Base-by-base conservation (phyloP, 495 filamentous ascomycete species). In the Xylaria telfairii region DNA sequence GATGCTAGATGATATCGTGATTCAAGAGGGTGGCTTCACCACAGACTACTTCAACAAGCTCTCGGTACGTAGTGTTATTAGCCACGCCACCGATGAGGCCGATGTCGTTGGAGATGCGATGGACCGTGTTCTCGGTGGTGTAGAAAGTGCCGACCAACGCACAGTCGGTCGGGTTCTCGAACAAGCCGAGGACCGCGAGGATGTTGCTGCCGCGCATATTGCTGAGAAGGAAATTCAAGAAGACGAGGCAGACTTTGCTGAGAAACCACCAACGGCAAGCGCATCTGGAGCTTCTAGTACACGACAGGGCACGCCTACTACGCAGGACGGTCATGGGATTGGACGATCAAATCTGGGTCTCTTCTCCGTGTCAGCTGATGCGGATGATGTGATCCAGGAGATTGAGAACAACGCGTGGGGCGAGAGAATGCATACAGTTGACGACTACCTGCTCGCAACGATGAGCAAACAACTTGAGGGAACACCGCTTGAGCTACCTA, bases 1-100 rank as follows among this genome's bases (percentile, higher is more conserved):
- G 68, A 94, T 98, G 91, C 84, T 99, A 0, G 96, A 99, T 75
- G 95, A 98, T 75, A 92, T 98, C 32, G 94, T 99, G 67, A 99
- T 99, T 74, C 96, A 99, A 78, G 95, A 98, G 79, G 96, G 96
- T 60, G 94, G 95, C 74, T 99, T 99, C 81, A 99, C 94, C 1
- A 99, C 96, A 0, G 96, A 98, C 79, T 95, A 97, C 82, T 96
- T 98, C 84, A 93, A 93, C 76, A 94, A 93, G 76, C 83, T 94
- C 56, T 88, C 84, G 3, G 89, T 90, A 57, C 87, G 89, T 57
- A 92, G 93, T 65, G 89, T 93, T 74, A 85, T 92, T 51, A 89
- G 88, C 69, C 71, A 63, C 57, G 67, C 75, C 2, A 71, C 75
- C 30, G 75, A 74, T 37, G 85, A 85, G 62, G 87, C 87, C 41